Evolutionary conservation across 768 basidiomycete species (phyloP), one percentile per base, ranked within the genome.

Genomic region (Leccinum uliginosum): DNA sequence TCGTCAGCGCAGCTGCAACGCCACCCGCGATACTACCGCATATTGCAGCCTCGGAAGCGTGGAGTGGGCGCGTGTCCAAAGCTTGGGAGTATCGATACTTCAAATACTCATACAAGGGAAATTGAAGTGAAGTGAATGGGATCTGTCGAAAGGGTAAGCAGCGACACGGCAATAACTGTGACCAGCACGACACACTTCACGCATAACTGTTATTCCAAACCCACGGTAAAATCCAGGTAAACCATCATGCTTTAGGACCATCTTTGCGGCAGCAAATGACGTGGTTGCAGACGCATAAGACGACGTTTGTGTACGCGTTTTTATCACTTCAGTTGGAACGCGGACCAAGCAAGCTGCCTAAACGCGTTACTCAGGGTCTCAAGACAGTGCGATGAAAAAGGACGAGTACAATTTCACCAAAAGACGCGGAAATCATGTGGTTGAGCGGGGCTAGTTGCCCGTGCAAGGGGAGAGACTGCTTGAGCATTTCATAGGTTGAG

Each of bases 321-420:
- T 98, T 74, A 98, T 88, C 29, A 98, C 89, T 70, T 98, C 96
- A 0, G 95, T 97, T 1, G 95, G 95, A 3, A 98, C 95, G 49
- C 95, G 89, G 51, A 98, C 82, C 52, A 96, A 76, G 70, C 95
- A 98, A 32, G 95, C 93, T 50, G 87, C 81, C 89, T 91, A 69
- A 57, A 32, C 24, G 26, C 10, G 53, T 51, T 32, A 45, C 29
- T 61, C 49, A 70, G 51, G 61, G 23, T 26, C 19, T 49, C 14
- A 35, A 49, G 49, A 58, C 57, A 56, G 51, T 50, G 26, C 29
- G 58, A 53, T 26, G n/a, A 59, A 35, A 38, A 54, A 35, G n/a
- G 38, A 30, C 51, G 47, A 59, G 56, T 69, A 83, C 84, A 65
- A 83, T 75, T 81, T 85, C 84, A 54, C 75, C 84, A 12, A 78